phyloP scores from a whole-genome alignment of 768 basidiomycete species.

The Suillus alpinus region DNA sequence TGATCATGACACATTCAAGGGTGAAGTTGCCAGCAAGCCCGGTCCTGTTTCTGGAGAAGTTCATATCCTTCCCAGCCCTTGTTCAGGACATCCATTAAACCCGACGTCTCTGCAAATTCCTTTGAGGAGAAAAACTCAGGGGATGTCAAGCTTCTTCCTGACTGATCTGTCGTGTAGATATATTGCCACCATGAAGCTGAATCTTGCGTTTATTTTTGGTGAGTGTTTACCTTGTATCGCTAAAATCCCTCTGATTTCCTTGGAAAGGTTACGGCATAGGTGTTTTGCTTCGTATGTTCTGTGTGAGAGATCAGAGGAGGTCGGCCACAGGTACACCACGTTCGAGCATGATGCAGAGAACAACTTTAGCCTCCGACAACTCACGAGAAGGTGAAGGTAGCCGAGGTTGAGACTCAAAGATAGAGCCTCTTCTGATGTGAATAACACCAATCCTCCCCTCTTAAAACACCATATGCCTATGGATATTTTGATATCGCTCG shows the following conservation, averaged over 20 bases:
- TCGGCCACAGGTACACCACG: slow-evolving; percentile 37
- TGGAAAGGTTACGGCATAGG: slow-evolving; percentile 75
- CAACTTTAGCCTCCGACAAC: slow-evolving; percentile 50
- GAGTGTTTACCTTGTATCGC: slow-evolving; percentile 19
- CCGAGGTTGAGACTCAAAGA: slow-evolving; percentile 11
- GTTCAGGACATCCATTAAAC: slow-evolving; percentile 22
- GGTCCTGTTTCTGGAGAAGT: slow-evolving; percentile 23
- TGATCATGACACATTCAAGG: slow-evolving; percentile 8
- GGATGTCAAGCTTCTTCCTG: slow-evolving; percentile 5
- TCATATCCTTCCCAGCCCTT: slow-evolving; percentile 34
- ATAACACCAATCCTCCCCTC: no score
- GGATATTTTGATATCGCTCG: background rate
- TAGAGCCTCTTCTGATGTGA: slow-evolving; percentile 3
- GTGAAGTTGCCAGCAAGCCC: slow-evolving; percentile 8
- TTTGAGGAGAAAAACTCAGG: background rate
- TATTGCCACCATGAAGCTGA: slow-evolving; percentile 8
- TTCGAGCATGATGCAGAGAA: slow-evolving; percentile 49
- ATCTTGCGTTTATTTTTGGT: slow-evolving; percentile 78
- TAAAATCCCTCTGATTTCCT: slow-evolving; percentile 2
- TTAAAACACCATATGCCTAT: background rate
- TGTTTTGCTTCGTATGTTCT: slow-evolving; percentile 78
- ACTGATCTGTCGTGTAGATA: slow-evolving; percentile 8
- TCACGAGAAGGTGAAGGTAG: slow-evolving; percentile 47
- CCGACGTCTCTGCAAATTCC: background rate
- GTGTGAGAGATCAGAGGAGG: slow-evolving; percentile 44